Percentiles rank a stretch among this genome's conserved stretches.
These are phyloP conservation scores for Pseudopyricularia javanii DNA, from an alignment of 2,329 filamentous ascomycete genomes.

Conservation along the genomic window DNA sequence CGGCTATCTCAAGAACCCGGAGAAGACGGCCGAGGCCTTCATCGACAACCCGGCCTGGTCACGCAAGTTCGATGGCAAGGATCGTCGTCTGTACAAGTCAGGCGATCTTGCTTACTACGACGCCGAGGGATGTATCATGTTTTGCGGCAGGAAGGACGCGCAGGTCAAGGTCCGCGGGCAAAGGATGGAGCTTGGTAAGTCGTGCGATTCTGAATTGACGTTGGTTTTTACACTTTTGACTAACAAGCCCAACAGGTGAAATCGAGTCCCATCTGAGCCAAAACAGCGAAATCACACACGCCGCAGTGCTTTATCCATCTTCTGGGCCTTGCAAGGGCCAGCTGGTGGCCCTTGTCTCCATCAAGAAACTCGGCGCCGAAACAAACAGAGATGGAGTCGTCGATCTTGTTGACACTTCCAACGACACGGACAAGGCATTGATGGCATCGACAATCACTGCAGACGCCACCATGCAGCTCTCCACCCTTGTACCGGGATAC, in stretches of 20 bases:
- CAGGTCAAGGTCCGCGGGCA: slow-evolving; percentile 5
- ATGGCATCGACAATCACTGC: background rate
- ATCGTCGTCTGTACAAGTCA: slow-evolving; percentile 2
- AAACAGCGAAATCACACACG: background rate
- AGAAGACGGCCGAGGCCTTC: background rate
- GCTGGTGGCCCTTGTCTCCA: background rate
- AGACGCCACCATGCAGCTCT: slow-evolving; percentile 2
- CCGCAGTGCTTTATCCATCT: background rate
- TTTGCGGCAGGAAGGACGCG: background rate
- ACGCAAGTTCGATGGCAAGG: background rate
- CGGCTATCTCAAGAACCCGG: background rate
- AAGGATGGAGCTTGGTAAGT: slow-evolving; percentile 1
- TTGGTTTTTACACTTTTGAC: background rate
- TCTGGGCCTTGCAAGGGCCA: background rate
- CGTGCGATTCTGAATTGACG: too few relatives aligned
- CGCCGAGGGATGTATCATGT: background rate
- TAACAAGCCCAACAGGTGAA: background rate
- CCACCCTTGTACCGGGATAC: slow-evolving; percentile 11
- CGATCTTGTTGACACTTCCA: background rate
- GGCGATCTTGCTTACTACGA: slow-evolving; percentile 2
- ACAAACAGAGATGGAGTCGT: background rate
- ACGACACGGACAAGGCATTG: background rate
- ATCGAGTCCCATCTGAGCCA: slow-evolving; percentile 2
- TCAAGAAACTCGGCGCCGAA: background rate
- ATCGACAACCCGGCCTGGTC: background rate